Conservation (phyloP, 192 early-diverging fungal species). For the Thoreauomyces humboldtii region DNA sequence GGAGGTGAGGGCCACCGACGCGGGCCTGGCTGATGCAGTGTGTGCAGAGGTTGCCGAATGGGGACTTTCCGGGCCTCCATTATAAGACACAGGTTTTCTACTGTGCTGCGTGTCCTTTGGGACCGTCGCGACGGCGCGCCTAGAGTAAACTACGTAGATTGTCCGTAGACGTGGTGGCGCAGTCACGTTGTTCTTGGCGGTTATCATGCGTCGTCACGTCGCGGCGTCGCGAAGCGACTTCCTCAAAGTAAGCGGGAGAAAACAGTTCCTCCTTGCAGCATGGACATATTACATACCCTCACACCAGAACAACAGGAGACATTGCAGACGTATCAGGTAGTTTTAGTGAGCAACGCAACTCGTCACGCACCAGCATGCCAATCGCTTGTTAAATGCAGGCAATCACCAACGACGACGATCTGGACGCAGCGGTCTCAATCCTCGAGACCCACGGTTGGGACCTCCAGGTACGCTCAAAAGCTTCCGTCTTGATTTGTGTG, state of each 20-base stretch:
- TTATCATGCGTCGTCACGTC: too few species aligned
- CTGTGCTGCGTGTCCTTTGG: too few species aligned
- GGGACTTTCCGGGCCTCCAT: too few species aligned
- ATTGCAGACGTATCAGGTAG: conserved; percentile 43
- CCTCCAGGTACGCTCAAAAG: conserved; percentile 39
- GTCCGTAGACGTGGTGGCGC: too few species aligned
- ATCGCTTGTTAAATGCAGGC: conserved; percentile 9
- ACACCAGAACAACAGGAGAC: conserved; percentile 37
- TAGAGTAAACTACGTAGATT: too few species aligned
- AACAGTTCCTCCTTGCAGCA: too few species aligned
- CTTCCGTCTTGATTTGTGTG: too few species aligned
- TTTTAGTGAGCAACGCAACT: not conserved
- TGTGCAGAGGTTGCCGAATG: not conserved
- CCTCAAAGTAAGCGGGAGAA: too few species aligned
- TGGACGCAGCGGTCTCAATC: conserved; percentile 30
- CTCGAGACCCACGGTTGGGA: conserved; percentile 37
- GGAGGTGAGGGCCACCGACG: not conserved
- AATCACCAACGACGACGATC: conserved; percentile 37
- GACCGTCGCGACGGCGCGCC: too few species aligned
- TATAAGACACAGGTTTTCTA: too few species aligned
- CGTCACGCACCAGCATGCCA: not conserved
- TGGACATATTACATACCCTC: conserved; percentile 38
- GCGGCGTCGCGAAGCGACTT: too few species aligned
- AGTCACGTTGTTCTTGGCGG: too few species aligned
- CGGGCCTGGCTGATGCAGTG: not conserved